Evolutionary conservation across 2,329 filamentous ascomycete genomes (phyloP).

Genomic region (Xylaria polymorpha): DNA sequence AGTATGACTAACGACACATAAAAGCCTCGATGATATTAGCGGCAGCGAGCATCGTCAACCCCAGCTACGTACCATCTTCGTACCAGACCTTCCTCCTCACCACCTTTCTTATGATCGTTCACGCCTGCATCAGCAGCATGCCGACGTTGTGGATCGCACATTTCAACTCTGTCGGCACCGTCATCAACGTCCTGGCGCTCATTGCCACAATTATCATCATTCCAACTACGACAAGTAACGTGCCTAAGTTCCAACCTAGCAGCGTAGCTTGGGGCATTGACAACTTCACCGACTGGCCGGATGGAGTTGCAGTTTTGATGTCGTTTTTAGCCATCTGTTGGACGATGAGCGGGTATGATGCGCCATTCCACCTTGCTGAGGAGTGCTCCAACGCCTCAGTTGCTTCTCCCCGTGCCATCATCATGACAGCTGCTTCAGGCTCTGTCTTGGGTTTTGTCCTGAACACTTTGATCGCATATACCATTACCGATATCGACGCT

Average conservation of each 20-base stretch:
- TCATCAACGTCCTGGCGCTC: slow-evolving; percentile 76
- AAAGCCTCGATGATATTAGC: slow-evolving; percentile 76
- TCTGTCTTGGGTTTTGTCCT: slow-evolving; percentile 77
- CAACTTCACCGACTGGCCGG: slow-evolving; percentile 73
- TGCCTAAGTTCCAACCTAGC: slow-evolving; percentile 58
- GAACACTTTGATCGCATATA: slow-evolving; percentile 80
- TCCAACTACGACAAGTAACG: slow-evolving; percentile 65
- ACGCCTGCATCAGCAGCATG: slow-evolving; percentile 74
- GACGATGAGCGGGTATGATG: slow-evolving; percentile 52
- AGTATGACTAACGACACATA: slow-evolving; percentile 17
- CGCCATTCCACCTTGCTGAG: slow-evolving; percentile 74
- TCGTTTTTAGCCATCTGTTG: slow-evolving; percentile 62
- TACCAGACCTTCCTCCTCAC: slow-evolving; percentile 78
- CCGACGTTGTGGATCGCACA: slow-evolving; percentile 76
- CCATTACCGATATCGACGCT: slow-evolving; percentile 70
- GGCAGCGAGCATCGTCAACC: slow-evolving; percentile 74
- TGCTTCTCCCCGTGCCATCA: slow-evolving; percentile 76
- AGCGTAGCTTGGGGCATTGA: slow-evolving; percentile 73
- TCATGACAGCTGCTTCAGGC: slow-evolving; percentile 74
- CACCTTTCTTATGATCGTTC: slow-evolving; percentile 73
- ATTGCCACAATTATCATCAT: slow-evolving; percentile 76
- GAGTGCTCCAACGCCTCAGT: slow-evolving; percentile 80
- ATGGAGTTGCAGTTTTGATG: slow-evolving; percentile 76
- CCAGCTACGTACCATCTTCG: slow-evolving; percentile 70
- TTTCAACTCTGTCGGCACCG: slow-evolving; percentile 76